A percentile compares a stretch with the other conserved stretches of the same genome.
Conservation (phyloP, 2,329 filamentous ascomycete species). For the Alternaria ventricosa region DNA sequence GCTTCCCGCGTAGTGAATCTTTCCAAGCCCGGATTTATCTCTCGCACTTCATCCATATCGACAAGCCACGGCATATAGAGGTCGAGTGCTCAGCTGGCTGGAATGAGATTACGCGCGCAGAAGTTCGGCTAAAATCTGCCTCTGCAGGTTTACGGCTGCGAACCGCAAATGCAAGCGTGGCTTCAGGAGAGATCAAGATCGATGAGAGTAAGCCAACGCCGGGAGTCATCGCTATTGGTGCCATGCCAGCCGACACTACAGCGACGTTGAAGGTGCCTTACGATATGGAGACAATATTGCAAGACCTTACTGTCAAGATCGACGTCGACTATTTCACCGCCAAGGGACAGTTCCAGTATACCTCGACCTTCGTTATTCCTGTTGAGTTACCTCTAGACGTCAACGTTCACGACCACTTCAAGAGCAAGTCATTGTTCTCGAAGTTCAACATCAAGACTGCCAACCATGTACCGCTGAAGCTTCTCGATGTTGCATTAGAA, state of each 20-base stretch:
- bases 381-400: constrained; percentile 86
- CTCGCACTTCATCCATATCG: constrained; percentile 76
- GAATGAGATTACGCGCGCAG: constrained; percentile 65
- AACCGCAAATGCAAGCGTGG: constrained; percentile 57
- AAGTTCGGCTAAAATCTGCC: constrained; percentile 63
- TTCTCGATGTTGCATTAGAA: constrained; percentile 74
- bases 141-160: constrained; percentile 66
- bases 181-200: constrained; percentile 52
- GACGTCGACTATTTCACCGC: constrained; percentile 77
- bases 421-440: constrained; percentile 80
- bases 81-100: constrained; percentile 75
- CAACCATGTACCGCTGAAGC: constrained; percentile 73
- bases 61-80: constrained; percentile 78
- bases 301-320: constrained; percentile 74
- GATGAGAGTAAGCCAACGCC: constrained; percentile 52
- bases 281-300: constrained; percentile 78
- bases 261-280: constrained; percentile 77
- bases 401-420: constrained; percentile 96
- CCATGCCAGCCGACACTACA: constrained; percentile 53
- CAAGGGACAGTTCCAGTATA: constrained; percentile 69
- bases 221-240: constrained; percentile 55
- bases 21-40: constrained; percentile 72
- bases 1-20: constrained; percentile 73
- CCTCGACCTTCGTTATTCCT: constrained; percentile 67
- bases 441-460: constrained; percentile 90